A percentile compares a stretch with the other conserved stretches of the same genome.
These are phyloP conservation scores for Ogataea minuta DNA, from an alignment of 805 yeast genomes.

Conservation along the genomic window DNA sequence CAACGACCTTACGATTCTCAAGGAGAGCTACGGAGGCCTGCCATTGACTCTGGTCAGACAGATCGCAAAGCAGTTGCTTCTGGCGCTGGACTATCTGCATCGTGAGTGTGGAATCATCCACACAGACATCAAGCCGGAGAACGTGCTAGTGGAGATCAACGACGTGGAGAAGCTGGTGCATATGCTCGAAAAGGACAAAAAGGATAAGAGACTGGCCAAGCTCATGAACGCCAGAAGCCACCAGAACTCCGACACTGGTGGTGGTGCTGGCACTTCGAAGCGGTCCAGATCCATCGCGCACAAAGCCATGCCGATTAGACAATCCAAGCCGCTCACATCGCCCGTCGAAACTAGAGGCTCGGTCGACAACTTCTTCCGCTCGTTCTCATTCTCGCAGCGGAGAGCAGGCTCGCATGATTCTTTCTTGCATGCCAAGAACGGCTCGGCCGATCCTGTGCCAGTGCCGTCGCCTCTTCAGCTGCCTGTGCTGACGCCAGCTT, in stretches of 20 bases:
- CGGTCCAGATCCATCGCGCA: conserved; percentile 22
- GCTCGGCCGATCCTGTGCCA: not conserved
- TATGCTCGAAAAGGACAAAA: conserved; percentile 39
- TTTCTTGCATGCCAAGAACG: conserved; percentile 3
- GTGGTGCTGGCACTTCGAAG: conserved; percentile 5
- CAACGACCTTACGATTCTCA: conserved; percentile 35
- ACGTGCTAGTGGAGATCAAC: conserved; percentile 53
- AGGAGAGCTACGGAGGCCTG: conserved; percentile 48
- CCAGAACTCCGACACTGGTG: conserved; percentile 11
- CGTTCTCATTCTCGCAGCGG: conserved; percentile 34
- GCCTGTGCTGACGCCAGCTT: not conserved
- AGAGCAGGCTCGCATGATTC: conserved; percentile 20
- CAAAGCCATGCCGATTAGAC: conserved; percentile 35
- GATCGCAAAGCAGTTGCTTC: conserved; percentile 53
- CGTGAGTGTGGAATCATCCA: conserved; percentile 64
- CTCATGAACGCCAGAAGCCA: conserved; percentile 23
- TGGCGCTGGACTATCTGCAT: conserved; percentile 59
- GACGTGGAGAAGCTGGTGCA: conserved; percentile 52
- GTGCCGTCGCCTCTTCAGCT: conserved; percentile 2
- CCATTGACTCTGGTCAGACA: conserved; percentile 55
- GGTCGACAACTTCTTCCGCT: conserved; percentile 35
- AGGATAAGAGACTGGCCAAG: conserved; percentile 23
- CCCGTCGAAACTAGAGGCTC: conserved; percentile 38
- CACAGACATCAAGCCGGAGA: conserved; percentile 76
- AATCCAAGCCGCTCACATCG: conserved; percentile 49